Percentiles rank a stretch among this genome's conserved stretches.
Evolutionary conservation across 169 alveolate genomes (phyloP).

Genomic region (Besnoitia besnoiti): DNA sequence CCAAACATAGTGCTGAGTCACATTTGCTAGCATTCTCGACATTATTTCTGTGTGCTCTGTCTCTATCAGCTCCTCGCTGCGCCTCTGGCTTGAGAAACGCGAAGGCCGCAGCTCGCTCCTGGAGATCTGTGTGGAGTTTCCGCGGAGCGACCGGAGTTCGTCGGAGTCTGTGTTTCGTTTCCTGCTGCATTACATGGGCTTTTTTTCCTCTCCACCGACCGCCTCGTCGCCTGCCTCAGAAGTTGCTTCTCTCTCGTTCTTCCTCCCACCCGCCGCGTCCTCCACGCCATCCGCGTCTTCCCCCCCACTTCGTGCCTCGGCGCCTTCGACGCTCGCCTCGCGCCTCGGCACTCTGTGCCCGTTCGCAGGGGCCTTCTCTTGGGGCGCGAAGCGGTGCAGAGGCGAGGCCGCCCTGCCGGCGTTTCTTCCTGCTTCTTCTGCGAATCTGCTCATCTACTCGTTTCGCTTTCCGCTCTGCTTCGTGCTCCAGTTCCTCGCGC

Average conservation of each 20-base stretch:
- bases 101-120: background rate
- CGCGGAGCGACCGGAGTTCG: background rate
- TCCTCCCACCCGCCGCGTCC: background rate
- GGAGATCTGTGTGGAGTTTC: background rate
- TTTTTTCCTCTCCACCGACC: background rate
- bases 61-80: background rate
- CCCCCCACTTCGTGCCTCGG: background rate
- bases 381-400: no score
- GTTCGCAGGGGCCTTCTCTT: no score
- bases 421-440: background rate
- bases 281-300: background rate
- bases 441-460: background rate
- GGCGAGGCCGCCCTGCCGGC: background rate
- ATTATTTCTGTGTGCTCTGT: no score
- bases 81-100: background rate
- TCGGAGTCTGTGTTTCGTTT: background rate
- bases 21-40: no score
- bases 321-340: background rate
- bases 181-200: background rate
- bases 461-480: background rate
- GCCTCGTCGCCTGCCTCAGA: no score
- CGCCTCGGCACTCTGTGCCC: background rate
- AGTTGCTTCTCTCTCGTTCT: background rate
- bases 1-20: no score
- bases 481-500: slow-evolving; percentile 7